A percentile compares a stretch with the other conserved stretches of the same genome.
phyloP scores from a whole-genome alignment of 2,329 filamentous ascomycete species.

The Apiospora phragmitis region DNA sequence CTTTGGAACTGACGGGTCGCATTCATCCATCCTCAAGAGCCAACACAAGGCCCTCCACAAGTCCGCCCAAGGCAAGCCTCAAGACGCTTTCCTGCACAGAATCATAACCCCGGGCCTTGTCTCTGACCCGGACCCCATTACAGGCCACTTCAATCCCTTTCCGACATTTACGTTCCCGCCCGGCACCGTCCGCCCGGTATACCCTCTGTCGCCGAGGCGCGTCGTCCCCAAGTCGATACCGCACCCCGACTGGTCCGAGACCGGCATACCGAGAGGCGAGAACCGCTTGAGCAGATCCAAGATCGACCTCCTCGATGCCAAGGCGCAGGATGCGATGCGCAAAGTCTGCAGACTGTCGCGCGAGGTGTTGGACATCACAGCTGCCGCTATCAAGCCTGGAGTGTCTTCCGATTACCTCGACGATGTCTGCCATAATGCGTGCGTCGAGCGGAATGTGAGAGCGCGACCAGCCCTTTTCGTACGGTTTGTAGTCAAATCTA shows the following conservation, averaged over 20 bases:
- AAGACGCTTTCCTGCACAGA: conserved; percentile 12
- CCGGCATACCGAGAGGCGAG: conserved; percentile 53
- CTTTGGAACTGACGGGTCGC: neutral
- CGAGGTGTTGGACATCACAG: conserved; percentile 74
- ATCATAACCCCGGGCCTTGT: conserved; percentile 48
- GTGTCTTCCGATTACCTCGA: conserved; percentile 77
- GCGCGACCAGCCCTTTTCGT: conserved; percentile 27
- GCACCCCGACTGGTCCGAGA: conserved; percentile 67
- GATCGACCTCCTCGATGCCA: conserved; percentile 64
- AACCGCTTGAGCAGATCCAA: conserved; percentile 54
- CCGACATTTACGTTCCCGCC: conserved; percentile 64
- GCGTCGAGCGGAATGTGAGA: conserved; percentile 69
- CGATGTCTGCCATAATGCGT: conserved; percentile 74
- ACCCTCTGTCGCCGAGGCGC: conserved; percentile 59
- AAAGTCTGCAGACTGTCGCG: conserved; percentile 70
- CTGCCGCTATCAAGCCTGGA: conserved; percentile 66
- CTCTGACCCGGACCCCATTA: conserved; percentile 71
- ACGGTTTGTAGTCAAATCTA: neutral
- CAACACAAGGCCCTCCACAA: conserved; percentile 72
- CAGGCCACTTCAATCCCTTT: conserved; percentile 71
- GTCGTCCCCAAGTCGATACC: conserved; percentile 62
- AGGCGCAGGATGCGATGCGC: conserved; percentile 70
- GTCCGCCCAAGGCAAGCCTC: conserved; percentile 19
- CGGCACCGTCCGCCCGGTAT: conserved; percentile 65
- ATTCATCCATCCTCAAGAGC: conserved; percentile 19